These are phyloP conservation scores for Paxillus ammoniavirescens DNA, from an alignment of 768 basidiomycete species.

Conservation along the genomic window DNA sequence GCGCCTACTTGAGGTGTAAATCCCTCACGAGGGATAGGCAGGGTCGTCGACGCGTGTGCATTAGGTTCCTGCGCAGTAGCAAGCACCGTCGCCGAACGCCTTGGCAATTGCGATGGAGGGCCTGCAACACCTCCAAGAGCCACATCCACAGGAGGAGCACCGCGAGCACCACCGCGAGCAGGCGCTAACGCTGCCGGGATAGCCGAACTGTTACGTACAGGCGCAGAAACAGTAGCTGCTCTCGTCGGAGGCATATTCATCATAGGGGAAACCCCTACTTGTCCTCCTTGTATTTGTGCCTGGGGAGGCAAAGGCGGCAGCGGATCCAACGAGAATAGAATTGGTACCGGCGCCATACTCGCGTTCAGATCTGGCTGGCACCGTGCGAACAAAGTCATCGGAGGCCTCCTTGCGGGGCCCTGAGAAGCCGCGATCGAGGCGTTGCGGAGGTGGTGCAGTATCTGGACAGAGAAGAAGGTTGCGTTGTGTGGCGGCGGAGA, in stretches of 20 bases:
- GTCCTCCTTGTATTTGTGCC: not conserved
- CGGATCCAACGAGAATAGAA: slow-evolving; percentile 59
- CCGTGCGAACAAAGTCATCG: slow-evolving; percentile 58
- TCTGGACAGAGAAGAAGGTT: slow-evolving; percentile 27
- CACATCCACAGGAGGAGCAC: not conserved
- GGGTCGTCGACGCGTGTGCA: not conserved
- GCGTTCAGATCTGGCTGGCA: slow-evolving; percentile 49
- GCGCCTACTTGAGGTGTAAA: slow-evolving; percentile 59
- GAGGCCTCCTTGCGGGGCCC: slow-evolving; percentile 22
- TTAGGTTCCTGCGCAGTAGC: not conserved
- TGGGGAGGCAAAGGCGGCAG: slow-evolving; percentile 26
- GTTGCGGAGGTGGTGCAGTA: slow-evolving; percentile 25
- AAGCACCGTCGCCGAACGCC: slow-evolving; percentile 7
- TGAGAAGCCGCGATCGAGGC: slow-evolving; percentile 8
- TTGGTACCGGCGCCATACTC: slow-evolving; percentile 58
- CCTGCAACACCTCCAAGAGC: not conserved
- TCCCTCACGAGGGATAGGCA: slow-evolving; percentile 53
- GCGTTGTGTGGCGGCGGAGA: slow-evolving; percentile 22
- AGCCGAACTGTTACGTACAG: slow-evolving; percentile 18
- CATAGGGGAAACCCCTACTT: not conserved
- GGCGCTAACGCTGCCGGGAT: not conserved
- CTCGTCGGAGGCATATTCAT: slow-evolving; percentile 18
- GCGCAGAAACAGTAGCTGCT: slow-evolving; percentile 32
- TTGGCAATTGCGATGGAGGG: slow-evolving; percentile 17
- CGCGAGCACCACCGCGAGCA: not conserved